phyloP scores from a whole-genome alignment of 306 rosid species.

The Datisca glomerata region DNA sequence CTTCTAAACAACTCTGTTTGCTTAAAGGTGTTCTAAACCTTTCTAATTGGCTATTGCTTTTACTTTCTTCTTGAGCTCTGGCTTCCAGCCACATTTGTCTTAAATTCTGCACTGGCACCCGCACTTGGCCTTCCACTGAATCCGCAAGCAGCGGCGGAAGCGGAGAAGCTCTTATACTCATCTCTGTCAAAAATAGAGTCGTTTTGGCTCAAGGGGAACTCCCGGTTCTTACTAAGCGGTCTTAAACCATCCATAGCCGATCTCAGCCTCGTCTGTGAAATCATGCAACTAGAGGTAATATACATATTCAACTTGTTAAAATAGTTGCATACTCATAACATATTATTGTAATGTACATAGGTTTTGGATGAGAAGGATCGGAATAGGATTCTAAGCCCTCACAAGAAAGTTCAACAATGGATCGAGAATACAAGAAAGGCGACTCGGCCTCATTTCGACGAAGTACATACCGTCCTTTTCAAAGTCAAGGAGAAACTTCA shows the following conservation, averaged over 20 bases:
- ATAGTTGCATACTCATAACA: too few relatives aligned
- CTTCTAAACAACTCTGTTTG: too few relatives aligned
- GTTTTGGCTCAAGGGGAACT: conserved; percentile 60
- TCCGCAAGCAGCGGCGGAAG: conserved; percentile 60
- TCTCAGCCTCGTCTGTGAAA: conserved; percentile 68
- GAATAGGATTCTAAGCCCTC: conserved; percentile 56
- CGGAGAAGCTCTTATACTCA: conserved; percentile 43
- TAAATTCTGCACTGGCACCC: conserved; percentile 54
- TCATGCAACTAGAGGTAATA: conserved; percentile 73
- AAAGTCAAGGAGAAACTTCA: conserved; percentile 33
- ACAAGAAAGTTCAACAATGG: conserved; percentile 76
- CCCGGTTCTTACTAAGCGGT: conserved; percentile 61
- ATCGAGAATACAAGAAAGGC: conserved; percentile 63
- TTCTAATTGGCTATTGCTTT: not conserved
- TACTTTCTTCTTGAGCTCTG: conserved; percentile 9
- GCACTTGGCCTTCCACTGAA: conserved; percentile 34
- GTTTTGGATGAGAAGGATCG: conserved; percentile 54
- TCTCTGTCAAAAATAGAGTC: conserved; percentile 66
- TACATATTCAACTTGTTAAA: too few relatives aligned
- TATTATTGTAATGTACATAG: conserved; percentile 39
- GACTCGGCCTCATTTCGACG: conserved; percentile 73
- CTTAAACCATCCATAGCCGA: conserved; percentile 68
- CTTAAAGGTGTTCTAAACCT: not conserved
- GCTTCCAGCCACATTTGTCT: conserved; percentile 37
- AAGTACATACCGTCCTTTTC: conserved; percentile 45